Conservation (phyloP, 2,329 filamentous ascomycete genomes). For the Reticulascus tulasneorum region DNA sequence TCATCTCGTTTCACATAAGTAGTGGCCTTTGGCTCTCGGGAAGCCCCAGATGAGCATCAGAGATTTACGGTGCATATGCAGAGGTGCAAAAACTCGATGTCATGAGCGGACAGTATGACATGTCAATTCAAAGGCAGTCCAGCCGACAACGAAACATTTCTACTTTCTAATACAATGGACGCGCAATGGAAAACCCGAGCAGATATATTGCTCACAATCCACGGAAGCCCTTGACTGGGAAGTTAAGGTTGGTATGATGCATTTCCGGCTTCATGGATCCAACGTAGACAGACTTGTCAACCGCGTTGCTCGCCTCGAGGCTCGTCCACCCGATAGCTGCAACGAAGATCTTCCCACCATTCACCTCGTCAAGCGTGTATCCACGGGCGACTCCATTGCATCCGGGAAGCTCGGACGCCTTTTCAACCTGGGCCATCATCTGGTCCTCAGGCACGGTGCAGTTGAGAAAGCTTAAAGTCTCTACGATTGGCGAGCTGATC, state of each 20-base stretch:
- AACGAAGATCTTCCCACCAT: constrained; percentile 6
- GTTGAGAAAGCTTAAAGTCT: constrained; percentile 7
- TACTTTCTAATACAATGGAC: no score
- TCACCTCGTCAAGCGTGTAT: constrained; percentile 1
- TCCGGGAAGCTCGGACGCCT: constrained; percentile 2
- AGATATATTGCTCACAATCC: no score
- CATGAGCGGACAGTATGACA: no score
- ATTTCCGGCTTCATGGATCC: constrained; percentile 2
- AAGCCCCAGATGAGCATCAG: no score
- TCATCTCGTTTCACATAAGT: no score
- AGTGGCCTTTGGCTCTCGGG: no score
- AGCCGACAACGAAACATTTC: no score
- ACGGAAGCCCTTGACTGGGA: constrained; percentile 9
- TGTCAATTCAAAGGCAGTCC: no score
- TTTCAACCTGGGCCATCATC: constrained; percentile 6
- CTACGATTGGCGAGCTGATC: constrained; percentile 9
- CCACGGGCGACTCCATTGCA: constrained; percentile 8
- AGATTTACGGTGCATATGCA: no score
- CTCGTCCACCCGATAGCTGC: constrained; percentile 9
- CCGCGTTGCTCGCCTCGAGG: constrained; percentile 7
- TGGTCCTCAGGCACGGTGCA: constrained; percentile 3
- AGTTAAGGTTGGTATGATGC: constrained; percentile 11
- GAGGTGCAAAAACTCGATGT: no score
- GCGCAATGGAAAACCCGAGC: no score
- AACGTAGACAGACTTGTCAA: constrained; percentile 8